Evolutionary conservation across 192 early-diverging fungal genomes (phyloP), one percentile per base, ranked within the genome.

Genomic region (Podila horticola): DNA sequence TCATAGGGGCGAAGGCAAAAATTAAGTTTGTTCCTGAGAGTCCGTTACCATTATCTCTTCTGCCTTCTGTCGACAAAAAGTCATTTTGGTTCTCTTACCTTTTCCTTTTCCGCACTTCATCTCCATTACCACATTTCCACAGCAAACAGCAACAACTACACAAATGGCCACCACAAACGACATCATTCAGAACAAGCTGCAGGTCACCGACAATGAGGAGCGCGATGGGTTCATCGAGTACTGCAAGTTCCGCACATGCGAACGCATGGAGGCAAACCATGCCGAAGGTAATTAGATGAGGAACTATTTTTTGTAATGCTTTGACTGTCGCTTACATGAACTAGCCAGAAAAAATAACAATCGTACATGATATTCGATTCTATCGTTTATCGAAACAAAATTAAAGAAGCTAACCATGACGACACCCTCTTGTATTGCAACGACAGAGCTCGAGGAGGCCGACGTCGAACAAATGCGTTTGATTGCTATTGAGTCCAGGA

Each of bases 221-320:
- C 77, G 77, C 57, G 77, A 81, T 65, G 77, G 77, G 20, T 81
- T 81, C 67, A 66, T 81, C 33, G 77, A 81, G 67, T 81, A 81
- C 58, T 81, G 77, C 62, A 81, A 81, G 34, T 61, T 70, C 60
- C 77, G 77, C 62, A 69, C 77, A 8, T 81, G 77, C 41, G 77
- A 73, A 31, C 77, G 77, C 62, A 72, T 81, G 77, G 45, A 72
- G 2, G 77, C 67, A 24, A 71, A 81, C 19, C 70, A 66, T 26
- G 61, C 62, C 36, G 77, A 72, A 52, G 77, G 77, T 81, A 81
- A 61, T 33, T 30, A 17, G 29, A 61, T 31, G 29, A 31, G 6
- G 12, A 55, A 26, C 6, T 8, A 12, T 55, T 55, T 55, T 24
- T 26, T 55, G 17, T 7, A n/a, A n/a, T 55, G 20, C 3, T 0